Conservation (phyloP, 2,329 filamentous ascomycete genomes). For the Rhynchosporium graminicola region DNA sequence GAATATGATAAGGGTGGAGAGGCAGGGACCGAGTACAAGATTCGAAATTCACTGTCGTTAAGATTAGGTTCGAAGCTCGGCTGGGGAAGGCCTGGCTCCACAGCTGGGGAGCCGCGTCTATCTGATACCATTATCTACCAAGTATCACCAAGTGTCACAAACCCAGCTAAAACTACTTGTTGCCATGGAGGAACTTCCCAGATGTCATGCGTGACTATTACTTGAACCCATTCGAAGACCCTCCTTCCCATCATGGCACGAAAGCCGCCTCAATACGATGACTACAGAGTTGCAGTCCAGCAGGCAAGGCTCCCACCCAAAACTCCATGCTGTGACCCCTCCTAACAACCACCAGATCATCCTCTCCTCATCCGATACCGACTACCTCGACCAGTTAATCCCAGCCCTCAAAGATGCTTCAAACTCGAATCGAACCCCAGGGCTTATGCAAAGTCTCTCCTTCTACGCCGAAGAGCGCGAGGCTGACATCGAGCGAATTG, state of each 20-base stretch:
- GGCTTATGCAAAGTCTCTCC: constrained; percentile 75
- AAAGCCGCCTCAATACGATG: constrained; percentile 37
- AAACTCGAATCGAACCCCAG: constrained; percentile 68
- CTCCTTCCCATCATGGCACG: constrained; percentile 30
- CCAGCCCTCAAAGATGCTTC: constrained; percentile 91
- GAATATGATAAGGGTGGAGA: too few species aligned
- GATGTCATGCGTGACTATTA: constrained; percentile 10
- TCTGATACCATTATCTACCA: neutral
- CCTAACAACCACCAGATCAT: constrained; percentile 68
- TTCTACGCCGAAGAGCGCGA: constrained; percentile 86
- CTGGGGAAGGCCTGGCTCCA: constrained; percentile 6
- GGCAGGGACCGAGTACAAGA: neutral
- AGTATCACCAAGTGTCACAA: neutral
- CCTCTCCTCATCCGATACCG: constrained; percentile 83
- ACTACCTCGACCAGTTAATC: constrained; percentile 95
- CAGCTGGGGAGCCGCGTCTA: constrained; percentile 9
- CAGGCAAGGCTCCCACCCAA: constrained; percentile 30
- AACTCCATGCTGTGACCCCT: neutral
- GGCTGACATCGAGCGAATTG: constrained; percentile 88
- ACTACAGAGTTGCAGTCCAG: constrained; percentile 39
- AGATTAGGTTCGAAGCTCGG: constrained; percentile 9
- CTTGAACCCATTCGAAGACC: neutral
- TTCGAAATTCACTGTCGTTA: neutral
- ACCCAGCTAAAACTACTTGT: neutral
- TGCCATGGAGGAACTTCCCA: neutral